Base-by-base conservation (phyloP, 2,329 filamentous ascomycete genomes). In the Alternaria brassicicola region DNA sequence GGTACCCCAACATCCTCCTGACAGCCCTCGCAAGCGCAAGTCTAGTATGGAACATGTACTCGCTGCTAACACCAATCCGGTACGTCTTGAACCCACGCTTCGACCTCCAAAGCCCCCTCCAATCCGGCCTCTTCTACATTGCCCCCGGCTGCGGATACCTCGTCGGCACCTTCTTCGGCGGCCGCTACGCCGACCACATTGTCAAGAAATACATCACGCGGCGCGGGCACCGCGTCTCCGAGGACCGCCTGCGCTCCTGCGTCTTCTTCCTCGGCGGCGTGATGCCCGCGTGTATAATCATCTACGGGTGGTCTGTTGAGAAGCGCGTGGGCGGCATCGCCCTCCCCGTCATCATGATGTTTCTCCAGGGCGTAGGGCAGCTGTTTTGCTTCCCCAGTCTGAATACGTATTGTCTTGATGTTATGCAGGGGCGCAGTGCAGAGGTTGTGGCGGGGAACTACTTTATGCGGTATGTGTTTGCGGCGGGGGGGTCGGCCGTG, bases 391-490 rank as follows among this genome's bases (percentile, higher is more conserved):
- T 92, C 69, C 89, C 89, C 0, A 86, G 85, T 46, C 74, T 93
- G 61, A 93, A 93, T 73, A 91, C 90, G 0, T 93, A 95, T 77
- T 93, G 90, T 72, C 78, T 95, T 38, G 91, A 95, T 73, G 90
- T 94, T 12, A 92, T 93, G 88, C 89, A 89, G 63, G 82, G 82
- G 1, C 81, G 85, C 28, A 86, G 86, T 41, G 86, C 88, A 3
- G 91, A 95, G 70, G 89, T 94, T 3, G 86, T 92, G 56, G 90
- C 90, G 0, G 89, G 90, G 0, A 95, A 94, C 74, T 95, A 93
- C 75, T 87, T 92, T 68, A 81, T 91, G 49, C 83, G 91, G 6
- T 95, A 94, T 74, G 71, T 92, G 6, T 90, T 93, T 65, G 91
- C 88, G 1, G 90, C 89, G 10, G 77, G 86, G 4, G 90, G 86